phyloP scores from a whole-genome alignment of 257 asterid species.

The Capsicum chinense region DNA sequence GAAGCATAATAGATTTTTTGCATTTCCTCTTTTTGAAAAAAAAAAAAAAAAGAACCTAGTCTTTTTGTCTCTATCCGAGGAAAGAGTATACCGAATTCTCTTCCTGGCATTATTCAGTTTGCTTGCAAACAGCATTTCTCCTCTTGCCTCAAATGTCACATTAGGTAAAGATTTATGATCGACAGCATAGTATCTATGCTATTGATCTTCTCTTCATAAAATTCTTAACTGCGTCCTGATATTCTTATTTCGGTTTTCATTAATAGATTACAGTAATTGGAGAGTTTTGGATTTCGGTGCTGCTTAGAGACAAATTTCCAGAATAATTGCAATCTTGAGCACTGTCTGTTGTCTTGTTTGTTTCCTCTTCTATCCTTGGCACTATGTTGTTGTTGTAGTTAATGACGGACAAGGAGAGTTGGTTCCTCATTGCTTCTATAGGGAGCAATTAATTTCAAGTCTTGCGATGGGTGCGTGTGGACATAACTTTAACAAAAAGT shows the following conservation, averaged over 20 bases:
- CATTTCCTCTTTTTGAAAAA: not conserved
- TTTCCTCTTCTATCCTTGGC: not conserved
- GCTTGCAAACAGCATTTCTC: too few relatives aligned
- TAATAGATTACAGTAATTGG: too few relatives aligned
- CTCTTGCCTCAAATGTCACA: too few relatives aligned
- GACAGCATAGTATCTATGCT: not conserved
- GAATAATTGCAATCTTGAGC: not conserved
- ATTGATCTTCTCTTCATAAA: not conserved
- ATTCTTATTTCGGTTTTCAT: not conserved
- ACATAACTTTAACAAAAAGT: not conserved
- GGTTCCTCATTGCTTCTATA: not conserved
- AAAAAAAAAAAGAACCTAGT: too few relatives aligned
- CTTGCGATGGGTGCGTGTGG: not conserved
- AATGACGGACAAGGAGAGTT: not conserved
- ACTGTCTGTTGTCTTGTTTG: not conserved
- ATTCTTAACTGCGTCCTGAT: not conserved
- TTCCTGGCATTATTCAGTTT: too few relatives aligned
- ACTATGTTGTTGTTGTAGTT: not conserved
- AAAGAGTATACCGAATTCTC: too few relatives aligned
- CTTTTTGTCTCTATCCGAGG: too few relatives aligned
- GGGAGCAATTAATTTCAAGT: not conserved
- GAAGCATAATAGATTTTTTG: not conserved
- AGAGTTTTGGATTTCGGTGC: not conserved
- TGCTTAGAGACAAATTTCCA: not conserved
- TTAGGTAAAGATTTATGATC: not conserved